Evolutionary conservation across 2,329 filamentous ascomycete species (phyloP), one percentile per base, ranked within the genome.

Genomic region (Harringtonia aguacate): DNA sequence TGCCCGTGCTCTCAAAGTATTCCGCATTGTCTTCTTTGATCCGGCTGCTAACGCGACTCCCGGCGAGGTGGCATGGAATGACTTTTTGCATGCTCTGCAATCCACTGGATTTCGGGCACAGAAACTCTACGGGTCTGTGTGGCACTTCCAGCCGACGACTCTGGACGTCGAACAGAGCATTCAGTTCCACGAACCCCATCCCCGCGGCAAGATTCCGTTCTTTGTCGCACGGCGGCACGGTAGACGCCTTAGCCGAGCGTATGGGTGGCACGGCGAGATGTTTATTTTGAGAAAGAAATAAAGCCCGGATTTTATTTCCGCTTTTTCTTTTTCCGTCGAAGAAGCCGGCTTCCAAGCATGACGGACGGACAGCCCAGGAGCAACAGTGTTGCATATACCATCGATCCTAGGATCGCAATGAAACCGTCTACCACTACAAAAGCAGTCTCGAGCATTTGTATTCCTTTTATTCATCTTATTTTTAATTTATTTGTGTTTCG

Each of bases 141-240:
- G 77, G 77, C 70, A 77, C 12, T 81, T 81, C 48, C 62, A 60
- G 14, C 70, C 69, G 4, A 54, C 54, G 5, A 51, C 50, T 4
- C 46, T 66, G 20, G 63, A 69, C 42, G 61, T 67, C 0, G 59
- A 67, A 33, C 56, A 68, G 4, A 67, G 64, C 21, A 80, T 81
- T 28, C 70, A 77, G 43, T 75, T 80, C 48, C 74, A 81, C 48
- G 74, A 79, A 52, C 76, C 77, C 3, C 75, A 81, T 55, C 73
- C 75, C 0, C 54, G 53, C 2, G 58, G 59, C 1, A 79, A 79
- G 56, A 62, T 81, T 4, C 58, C 68, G 0, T 73, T 70, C 47
- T 49, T 50, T 2, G 56, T 55, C 34, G 73, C 71, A 1, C 61
- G 73, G 38, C 55, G 65, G 2, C 58, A 66, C 49, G 76, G 73